phyloP scores from a whole-genome alignment of 495 filamentous ascomycete genomes.

The Penicillium coprophilum region DNA sequence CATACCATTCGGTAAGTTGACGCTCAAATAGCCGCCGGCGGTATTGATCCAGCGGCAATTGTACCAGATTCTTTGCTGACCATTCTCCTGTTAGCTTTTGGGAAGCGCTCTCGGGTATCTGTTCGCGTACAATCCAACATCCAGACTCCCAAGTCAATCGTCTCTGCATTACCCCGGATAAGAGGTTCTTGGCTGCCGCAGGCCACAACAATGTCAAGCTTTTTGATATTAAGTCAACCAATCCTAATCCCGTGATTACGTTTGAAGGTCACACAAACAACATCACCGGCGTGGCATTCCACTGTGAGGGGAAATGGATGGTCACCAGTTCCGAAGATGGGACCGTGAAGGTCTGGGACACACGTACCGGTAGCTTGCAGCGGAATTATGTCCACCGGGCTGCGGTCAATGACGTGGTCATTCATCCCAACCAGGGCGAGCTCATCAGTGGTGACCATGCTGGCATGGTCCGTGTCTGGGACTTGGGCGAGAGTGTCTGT shows the following conservation, averaged over 20 bases:
- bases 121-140: conserved; percentile 95
- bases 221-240: conserved; percentile 95
- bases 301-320: conserved; percentile 99
- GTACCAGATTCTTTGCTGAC: neutral
- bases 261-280: conserved; percentile 97
- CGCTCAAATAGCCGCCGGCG: neutral
- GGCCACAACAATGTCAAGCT: conserved; percentile 94
- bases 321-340: conserved; percentile 98
- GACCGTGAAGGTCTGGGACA: conserved; percentile 99
- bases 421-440: conserved; percentile 97
- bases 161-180: conserved; percentile 97
- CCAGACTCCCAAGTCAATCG: conserved; percentile 98
- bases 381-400: conserved; percentile 86
- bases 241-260: conserved; percentile 84
- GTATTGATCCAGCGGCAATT: neutral
- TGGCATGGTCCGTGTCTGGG: conserved; percentile 94
- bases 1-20: conserved; percentile 87
- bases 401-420: conserved; percentile 89
- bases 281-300: conserved; percentile 93
- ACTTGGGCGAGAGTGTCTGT: conserved; percentile 94
- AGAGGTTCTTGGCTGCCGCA: conserved; percentile 90
- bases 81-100: conserved; percentile 67
- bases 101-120: conserved; percentile 97
- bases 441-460: conserved; percentile 92
- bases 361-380: conserved; percentile 80